Percentiles rank a stretch among this genome's conserved stretches.
Evolutionary conservation across 805 yeast genomes (phyloP).

Genomic region (Ogataea parapolymorpha): DNA sequence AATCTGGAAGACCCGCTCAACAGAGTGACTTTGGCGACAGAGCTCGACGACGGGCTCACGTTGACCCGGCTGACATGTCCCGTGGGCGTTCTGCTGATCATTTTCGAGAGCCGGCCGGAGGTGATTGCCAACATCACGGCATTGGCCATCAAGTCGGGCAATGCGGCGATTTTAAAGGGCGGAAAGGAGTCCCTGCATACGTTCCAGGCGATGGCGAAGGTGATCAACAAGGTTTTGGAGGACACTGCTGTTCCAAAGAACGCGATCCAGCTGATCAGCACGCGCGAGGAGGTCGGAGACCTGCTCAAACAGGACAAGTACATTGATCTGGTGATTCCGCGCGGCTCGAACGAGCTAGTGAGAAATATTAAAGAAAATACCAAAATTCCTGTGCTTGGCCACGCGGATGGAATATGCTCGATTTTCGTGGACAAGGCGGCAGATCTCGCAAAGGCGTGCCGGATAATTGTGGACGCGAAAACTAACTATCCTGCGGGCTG

Average conservation of each 20-base stretch:
- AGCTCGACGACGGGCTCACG: constrained; percentile 86
- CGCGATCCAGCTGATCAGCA: constrained; percentile 82
- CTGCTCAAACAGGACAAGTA: constrained; percentile 80
- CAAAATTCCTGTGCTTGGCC: constrained; percentile 95
- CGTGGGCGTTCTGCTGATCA: constrained; percentile 87
- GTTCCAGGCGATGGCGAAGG: constrained; percentile 73
- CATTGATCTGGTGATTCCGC: constrained; percentile 93
- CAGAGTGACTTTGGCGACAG: constrained; percentile 75
- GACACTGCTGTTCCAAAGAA: constrained; percentile 72
- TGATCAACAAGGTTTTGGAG: constrained; percentile 58
- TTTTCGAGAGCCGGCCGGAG: constrained; percentile 96
- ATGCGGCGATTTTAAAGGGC: constrained; percentile 95
- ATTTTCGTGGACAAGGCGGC: constrained; percentile 77
- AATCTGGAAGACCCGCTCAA: constrained; percentile 89
- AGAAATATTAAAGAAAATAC: constrained; percentile 81
- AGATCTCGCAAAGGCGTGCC: constrained; percentile 71
- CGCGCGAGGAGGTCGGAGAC: constrained; percentile 87
- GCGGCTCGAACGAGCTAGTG: constrained; percentile 95
- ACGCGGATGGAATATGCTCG: constrained; percentile 97
- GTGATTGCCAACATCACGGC: constrained; percentile 98
- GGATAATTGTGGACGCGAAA: constrained; percentile 79
- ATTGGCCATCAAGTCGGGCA: constrained; percentile 92
- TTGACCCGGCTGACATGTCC: constrained; percentile 87
- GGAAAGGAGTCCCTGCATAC: constrained; percentile 91
- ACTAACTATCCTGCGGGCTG: constrained; percentile 99